Evolutionary conservation across 768 basidiomycete genomes (phyloP).

Genomic region (Infundibulicybe gibba): DNA sequence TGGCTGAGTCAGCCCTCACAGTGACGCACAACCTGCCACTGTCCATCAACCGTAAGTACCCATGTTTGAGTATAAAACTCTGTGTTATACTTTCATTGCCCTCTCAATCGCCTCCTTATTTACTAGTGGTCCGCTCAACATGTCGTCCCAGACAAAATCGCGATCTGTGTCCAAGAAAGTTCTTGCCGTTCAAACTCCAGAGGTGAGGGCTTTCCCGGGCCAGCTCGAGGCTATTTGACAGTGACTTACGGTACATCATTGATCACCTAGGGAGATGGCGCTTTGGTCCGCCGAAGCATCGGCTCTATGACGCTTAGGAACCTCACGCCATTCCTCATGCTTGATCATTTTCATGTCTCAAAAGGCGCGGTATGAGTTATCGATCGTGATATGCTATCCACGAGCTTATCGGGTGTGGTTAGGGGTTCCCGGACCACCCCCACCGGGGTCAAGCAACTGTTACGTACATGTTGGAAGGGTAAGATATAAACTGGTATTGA

Average conservation of each 20-base stretch:
- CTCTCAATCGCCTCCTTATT: no score
- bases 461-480: conserved; percentile 89
- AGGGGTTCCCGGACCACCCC: conserved; percentile 93
- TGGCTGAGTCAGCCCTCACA: no score
- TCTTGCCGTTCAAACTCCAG: conserved; percentile 68
- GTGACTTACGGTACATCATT: neutral
- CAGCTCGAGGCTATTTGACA: conserved; percentile 3
- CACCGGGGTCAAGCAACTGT: conserved; percentile 88
- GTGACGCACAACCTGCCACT: neutral
- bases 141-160: conserved; percentile 28
- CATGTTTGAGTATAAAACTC: no score
- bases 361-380: conserved; percentile 57
- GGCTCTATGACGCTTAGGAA: conserved; percentile 73
- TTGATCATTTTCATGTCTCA: conserved; percentile 75
- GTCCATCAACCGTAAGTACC: neutral
- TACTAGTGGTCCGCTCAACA: no score
- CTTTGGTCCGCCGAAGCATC: conserved; percentile 82
- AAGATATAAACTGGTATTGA: conserved; percentile 3
- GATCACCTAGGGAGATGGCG: conserved; percentile 64
- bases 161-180: conserved; percentile 77
- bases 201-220: conserved; percentile 37
- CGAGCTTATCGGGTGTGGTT: no score
- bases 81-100: no score
- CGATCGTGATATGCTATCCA: no score
- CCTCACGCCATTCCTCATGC: conserved; percentile 88